Base-by-base conservation (phyloP, 495 filamentous ascomycete genomes). In the Jackrogersella minutella region DNA sequence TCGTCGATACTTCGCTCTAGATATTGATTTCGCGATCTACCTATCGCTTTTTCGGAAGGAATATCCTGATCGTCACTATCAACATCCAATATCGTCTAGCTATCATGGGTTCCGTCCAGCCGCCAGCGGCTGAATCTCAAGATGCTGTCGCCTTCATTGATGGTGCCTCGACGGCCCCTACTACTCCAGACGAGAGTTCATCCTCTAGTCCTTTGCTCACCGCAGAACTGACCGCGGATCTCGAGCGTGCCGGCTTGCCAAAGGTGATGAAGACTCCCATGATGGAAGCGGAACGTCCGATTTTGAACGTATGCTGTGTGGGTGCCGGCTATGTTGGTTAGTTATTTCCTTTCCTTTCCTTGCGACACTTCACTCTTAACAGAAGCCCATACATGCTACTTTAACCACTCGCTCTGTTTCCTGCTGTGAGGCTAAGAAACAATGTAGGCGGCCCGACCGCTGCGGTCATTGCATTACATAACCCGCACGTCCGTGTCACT, bases 401-500 rank as follows among this genome's bases (percentile, higher is more conserved):
- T 47, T 22, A 16, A 26, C 14, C 10, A 5, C 26, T 7, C 51
- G 9, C 1, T 31, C 40, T n/a, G n/a, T 43, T 21, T 17, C 41
- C 53, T 57, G 40, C 39, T 34, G 24, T n/a, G 30, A 52, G 33
- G 30, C 61, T 54, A 24, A 51, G 19, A 31, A n/a, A 19, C n/a
- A 17, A 40, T n/a, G 49, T 69, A 88, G 91, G 91, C 53, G 91
- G 90, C 1, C 91, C 91, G 28, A 92, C 91, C 3, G 88, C 88
- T 33, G 88, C 90, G 19, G 82, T 93, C 30, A 88, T 92, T 36
- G 91, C 91, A 13, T 83, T 84, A 63, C 84, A 91, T 49, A 91
- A 91, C 65, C 89, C 89, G 0, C 75, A 86, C 26, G 79, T 93
- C 41, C 73, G 74, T 9, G 88, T 93, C 16, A 90, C 86, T 8